Percentiles rank a stretch among this genome's conserved stretches.
Evolutionary conservation across 768 basidiomycete genomes (phyloP).

Genomic region (Fomitopsis serialis): DNA sequence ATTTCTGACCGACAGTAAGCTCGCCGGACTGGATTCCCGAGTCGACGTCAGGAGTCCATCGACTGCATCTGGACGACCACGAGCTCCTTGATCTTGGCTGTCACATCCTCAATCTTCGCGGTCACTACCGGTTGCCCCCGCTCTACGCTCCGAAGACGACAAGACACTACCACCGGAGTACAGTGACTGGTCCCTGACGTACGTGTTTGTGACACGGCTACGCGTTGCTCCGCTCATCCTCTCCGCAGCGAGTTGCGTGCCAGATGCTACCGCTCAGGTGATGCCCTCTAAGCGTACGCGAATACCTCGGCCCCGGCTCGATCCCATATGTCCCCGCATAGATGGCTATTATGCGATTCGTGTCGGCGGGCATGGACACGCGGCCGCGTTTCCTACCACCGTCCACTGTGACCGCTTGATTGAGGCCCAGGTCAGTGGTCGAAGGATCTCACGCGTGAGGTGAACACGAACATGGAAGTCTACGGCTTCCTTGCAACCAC

Average conservation of each 20-base stretch:
- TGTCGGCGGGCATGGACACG: conserved; percentile 99
- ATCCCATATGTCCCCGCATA: conserved; percentile 37
- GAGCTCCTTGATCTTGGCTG: no score
- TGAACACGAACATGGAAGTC: conserved; percentile 94
- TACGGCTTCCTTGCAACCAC: conserved; percentile 98
- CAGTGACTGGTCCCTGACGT: conserved; percentile 98
- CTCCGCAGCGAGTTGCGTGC: conserved; percentile 72
- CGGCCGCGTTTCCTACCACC: conserved; percentile 94
- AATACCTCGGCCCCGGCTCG: conserved; percentile 10
- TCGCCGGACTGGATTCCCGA: no score
- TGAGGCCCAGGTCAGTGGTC: conserved; percentile 92
- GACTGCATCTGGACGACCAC: no score
- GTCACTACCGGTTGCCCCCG: no score
- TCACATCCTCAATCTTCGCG: no score
- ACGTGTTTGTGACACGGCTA: not conserved
- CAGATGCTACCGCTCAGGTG: conserved; percentile 89
- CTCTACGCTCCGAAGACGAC: no score
- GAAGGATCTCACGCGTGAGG: conserved; percentile 89
- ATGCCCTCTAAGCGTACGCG: conserved; percentile 2
- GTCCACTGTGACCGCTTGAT: conserved; percentile 99
- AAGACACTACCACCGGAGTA: no score
- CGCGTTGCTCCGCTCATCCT: conserved; percentile 3
- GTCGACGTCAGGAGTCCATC: no score
- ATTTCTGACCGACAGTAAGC: no score
- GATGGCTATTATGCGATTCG: conserved; percentile 99